These are phyloP conservation scores for Pyrrhoderma lamaoense DNA, from an alignment of 1,284 basidiomycete genomes.

Conservation along the genomic window DNA sequence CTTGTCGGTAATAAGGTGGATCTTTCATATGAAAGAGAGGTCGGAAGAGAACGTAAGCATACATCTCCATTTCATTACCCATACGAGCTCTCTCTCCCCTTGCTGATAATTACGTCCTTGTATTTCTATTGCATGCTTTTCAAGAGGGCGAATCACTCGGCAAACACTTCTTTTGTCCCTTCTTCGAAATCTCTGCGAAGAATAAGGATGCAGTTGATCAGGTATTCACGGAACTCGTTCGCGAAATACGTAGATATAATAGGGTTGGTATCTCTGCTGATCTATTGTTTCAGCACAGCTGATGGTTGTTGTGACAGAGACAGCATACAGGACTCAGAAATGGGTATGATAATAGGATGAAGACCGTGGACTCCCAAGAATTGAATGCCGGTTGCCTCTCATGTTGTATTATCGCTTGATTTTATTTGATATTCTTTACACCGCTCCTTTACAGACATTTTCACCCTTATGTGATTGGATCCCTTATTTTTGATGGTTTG, in stretches of 20 bases:
- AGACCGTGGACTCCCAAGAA: neutral
- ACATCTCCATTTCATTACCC: neutral
- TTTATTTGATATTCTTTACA: too few species aligned
- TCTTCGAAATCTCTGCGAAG: slow-evolving; percentile 98
- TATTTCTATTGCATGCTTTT: neutral
- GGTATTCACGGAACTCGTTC: slow-evolving; percentile 91
- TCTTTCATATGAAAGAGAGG: slow-evolving; percentile 94
- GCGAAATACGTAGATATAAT: slow-evolving; percentile 95
- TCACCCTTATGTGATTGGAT: too few species aligned
- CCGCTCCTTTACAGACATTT: too few species aligned
- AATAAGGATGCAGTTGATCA: slow-evolving; percentile 98
- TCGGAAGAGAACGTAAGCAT: slow-evolving; percentile 82
- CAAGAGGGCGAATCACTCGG: slow-evolving; percentile 95
- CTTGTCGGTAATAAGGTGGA: slow-evolving; percentile 99
- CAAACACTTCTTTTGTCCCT: slow-evolving; percentile 93
- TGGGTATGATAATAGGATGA: slow-evolving; percentile 2
- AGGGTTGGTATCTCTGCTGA: slow-evolving; percentile 47
- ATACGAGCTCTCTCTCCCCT: neutral
- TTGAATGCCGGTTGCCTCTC: neutral
- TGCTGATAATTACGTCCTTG: neutral
- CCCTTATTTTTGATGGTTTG: too few species aligned
- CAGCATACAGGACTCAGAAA: neutral
- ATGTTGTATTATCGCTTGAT: slow-evolving; percentile 7
- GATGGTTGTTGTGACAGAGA: neutral
- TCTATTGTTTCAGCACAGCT: neutral